Base-by-base conservation (phyloP, 2,329 filamentous ascomycete species). In the Cordyceps cicadae region DNA sequence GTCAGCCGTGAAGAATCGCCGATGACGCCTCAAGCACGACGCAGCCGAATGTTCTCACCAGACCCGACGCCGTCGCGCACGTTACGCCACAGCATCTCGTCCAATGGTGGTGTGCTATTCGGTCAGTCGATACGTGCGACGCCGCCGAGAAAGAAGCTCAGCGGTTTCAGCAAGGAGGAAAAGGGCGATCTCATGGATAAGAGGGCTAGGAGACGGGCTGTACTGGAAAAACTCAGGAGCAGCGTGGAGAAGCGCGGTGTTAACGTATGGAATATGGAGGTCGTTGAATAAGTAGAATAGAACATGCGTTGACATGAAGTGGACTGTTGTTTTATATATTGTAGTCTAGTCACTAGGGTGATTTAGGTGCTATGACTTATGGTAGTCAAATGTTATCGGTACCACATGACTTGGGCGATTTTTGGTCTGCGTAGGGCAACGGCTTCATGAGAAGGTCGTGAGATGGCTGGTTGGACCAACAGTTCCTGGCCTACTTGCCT, bases 61-160 rank as follows among this genome's bases (percentile, higher is more conserved):
- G 77, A 81, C 41, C 71, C 66, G 62, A 77, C 68, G 63, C 76
- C 71, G 46, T 70, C 76, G 2, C 72, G 77, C 37, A 71, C 67
- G 49, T 70, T 80, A 58, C 76, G 78, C 4, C 73, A 75, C 17
- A 76, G 72, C 62, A 63, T 75, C 5, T 69, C 70, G 5, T 69
- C 69, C 1, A 60, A 12, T 3, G 71, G 69, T 49, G 63, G 68
- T 45, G 72, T 79, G 29, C 77, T 75, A 14, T 76, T 81, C 15
- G 70, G 77, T 3, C 70, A 70, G 21, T 72, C 74, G 66, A 72
- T 62, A 19, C 69, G 69, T 63, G 67, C 69, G 12, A 80, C 80
- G 21, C 76, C 82, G 29, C 80, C 82, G 2, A 75, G 83, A 49
- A 86, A 83, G 75, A 87, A 86, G 76, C 66, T 87, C 61, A 85